phyloP scores from a whole-genome alignment of 257 asterid species.

The Ballota nigra region DNA sequence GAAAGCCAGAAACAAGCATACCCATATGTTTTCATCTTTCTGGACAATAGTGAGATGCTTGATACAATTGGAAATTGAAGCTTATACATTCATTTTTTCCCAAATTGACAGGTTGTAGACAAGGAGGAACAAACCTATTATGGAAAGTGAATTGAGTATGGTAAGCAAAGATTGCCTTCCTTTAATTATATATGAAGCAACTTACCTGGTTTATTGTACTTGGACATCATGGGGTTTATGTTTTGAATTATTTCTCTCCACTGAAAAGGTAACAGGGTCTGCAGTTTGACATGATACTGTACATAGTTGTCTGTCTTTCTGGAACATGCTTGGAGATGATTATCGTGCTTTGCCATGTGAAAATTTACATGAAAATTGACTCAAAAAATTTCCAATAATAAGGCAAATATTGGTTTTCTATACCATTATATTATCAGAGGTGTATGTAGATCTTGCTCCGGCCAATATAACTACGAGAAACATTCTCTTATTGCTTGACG shows the following conservation, averaged over 20 bases:
- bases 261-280: background rate
- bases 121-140: constrained; percentile 2
- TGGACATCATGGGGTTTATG: background rate
- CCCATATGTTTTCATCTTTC: background rate
- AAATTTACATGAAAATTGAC: background rate
- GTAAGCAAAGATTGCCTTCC: constrained; percentile 22
- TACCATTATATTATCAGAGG: background rate
- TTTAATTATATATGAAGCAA: background rate
- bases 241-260: background rate
- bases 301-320: background rate
- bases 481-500: background rate
- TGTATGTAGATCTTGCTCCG: background rate
- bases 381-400: background rate
- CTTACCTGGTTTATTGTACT: background rate
- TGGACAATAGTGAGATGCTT: constrained; percentile 5
- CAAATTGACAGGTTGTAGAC: constrained; percentile 17
- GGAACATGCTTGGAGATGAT: background rate
- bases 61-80: background rate
- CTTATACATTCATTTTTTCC: background rate
- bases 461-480: constrained; percentile 9
- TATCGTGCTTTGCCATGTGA: background rate
- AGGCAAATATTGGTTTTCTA: background rate
- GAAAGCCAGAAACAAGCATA: background rate
- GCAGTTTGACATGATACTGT: background rate
- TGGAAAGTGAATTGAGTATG: constrained; percentile 27